These are phyloP conservation scores for Cyberlindnera amylophila DNA, from an alignment of 805 yeast genomes.

Conservation along the genomic window DNA sequence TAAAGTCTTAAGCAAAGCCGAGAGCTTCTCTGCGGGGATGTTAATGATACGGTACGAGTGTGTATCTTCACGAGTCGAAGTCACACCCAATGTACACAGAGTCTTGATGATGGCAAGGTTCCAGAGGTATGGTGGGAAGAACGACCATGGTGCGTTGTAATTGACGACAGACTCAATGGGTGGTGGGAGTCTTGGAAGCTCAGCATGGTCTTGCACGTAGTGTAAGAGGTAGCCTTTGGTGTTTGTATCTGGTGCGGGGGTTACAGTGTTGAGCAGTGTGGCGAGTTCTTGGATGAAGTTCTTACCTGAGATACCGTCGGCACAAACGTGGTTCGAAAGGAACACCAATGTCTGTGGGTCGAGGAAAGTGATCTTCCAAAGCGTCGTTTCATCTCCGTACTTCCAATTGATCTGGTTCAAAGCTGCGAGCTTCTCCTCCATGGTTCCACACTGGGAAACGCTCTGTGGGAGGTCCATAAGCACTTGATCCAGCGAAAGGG, in stretches of 20 bases:
- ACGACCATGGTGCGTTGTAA: conserved; percentile 17
- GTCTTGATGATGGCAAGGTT: conserved; percentile 7
- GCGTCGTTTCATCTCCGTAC: conserved; percentile 14
- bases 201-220: conserved; percentile 9
- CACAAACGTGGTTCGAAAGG: conserved; percentile 21
- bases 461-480: conserved; percentile 11
- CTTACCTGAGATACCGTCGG: conserved; percentile 22
- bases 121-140: conserved; percentile 10
- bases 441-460: neutral
- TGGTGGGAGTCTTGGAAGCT: conserved; percentile 16
- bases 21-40: conserved; percentile 4
- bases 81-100: neutral
- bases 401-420: conserved; percentile 16
- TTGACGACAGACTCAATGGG: conserved; percentile 14
- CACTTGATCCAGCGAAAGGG: conserved; percentile 14
- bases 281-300: conserved; percentile 15
- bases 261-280: conserved; percentile 3
- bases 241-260: neutral
- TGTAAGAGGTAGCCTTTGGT: conserved; percentile 7
- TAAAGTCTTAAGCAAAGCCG: neutral
- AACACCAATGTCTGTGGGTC: conserved; percentile 17
- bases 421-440: conserved; percentile 5
- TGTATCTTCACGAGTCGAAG: conserved; percentile 6
- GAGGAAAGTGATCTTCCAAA: conserved; percentile 20
- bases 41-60: conserved; percentile 14